Conservation (phyloP, 2,329 filamentous ascomycete genomes). For the Herpotrichia juniperi region DNA sequence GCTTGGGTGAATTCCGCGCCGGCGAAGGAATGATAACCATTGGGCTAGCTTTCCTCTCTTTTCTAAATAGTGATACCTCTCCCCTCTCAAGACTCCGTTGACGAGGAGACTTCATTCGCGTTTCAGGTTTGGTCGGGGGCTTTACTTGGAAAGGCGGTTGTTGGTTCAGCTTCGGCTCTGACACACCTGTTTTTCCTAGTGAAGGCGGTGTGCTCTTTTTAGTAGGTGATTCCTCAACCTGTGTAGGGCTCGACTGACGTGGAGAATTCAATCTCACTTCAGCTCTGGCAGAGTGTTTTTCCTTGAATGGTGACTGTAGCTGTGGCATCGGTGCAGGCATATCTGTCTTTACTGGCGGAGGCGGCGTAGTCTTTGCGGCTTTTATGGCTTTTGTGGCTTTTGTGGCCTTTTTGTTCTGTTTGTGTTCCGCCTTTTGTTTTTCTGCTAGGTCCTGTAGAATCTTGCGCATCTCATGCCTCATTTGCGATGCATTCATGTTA, state of each 20-base stretch:
- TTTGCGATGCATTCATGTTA: constrained; percentile 58
- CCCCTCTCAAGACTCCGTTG: not conserved
- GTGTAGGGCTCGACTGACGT: not conserved
- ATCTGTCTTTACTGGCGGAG: not conserved
- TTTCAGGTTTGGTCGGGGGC: not conserved
- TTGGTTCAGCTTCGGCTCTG: not conserved
- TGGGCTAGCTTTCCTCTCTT: not conserved
- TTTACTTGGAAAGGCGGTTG: constrained; percentile 3
- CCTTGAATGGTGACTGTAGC: constrained; percentile 5
- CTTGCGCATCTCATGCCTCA: constrained; percentile 70
- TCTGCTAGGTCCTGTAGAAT: constrained; percentile 68
- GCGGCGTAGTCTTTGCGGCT: not conserved
- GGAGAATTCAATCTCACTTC: not conserved
- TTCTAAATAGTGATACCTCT: not conserved
- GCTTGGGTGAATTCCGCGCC: not conserved
- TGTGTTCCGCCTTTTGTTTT: constrained; percentile 57
- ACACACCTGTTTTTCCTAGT: not conserved
- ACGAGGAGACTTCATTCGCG: not conserved
- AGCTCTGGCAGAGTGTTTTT: not conserved
- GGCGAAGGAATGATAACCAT: constrained; percentile 2
- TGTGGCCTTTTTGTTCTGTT: constrained; percentile 45
- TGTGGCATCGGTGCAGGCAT: not conserved
- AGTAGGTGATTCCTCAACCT: not conserved
- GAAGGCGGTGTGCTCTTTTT: not conserved
- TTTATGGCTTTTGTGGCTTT: constrained; percentile 32